Evolutionary conservation across 257 asterid genomes (phyloP), one percentile per base, ranked within the genome.

Genomic region (Solanum acaule): DNA sequence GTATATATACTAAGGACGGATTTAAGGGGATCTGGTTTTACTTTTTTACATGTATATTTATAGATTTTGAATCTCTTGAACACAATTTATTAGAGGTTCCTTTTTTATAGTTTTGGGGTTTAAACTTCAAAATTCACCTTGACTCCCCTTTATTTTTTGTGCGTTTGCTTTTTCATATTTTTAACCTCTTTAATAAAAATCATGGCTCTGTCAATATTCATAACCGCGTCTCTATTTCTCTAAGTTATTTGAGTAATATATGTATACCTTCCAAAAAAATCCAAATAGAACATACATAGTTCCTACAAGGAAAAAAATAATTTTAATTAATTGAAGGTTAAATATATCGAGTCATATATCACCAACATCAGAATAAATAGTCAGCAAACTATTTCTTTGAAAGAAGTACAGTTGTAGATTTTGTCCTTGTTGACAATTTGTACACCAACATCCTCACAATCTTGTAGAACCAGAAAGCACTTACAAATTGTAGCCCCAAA

Each of bases 381-480:
- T 77, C 23, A 38, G 33, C 59, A 77, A 77, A 37, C 5, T 34
- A 35, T 15, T 37, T 38, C 67, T 70, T 63, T 90, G 93, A 90
- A 35, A 72, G 56, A 56, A 11, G 9, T 67, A 87, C 86, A 86
- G 75, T 92, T 81, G 23, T 71, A 84, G 95, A 83, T 44, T 92
- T 83, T 23, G 91, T 81, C 91, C 93, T 92, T 84, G 87, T 94
- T 13, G 91, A 86, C 34, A 95, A 82, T 90, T 97, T 97, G 93
- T 90, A 92, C 76, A 87, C 77, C 72, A 96, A 91, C 99, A 95
- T 97, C 87, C 95, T 93, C 20, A 87, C 93, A 88, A 97, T 97
- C 94, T 93, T 95, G 93, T 93, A 95, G 94, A 97, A 94, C 99
- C 99, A 97, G 90, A 92, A 97, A 31, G 87, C 96, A 89, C 99